Base-by-base conservation (phyloP, 345 rosid genomes). In the Salix exigua region DNA sequence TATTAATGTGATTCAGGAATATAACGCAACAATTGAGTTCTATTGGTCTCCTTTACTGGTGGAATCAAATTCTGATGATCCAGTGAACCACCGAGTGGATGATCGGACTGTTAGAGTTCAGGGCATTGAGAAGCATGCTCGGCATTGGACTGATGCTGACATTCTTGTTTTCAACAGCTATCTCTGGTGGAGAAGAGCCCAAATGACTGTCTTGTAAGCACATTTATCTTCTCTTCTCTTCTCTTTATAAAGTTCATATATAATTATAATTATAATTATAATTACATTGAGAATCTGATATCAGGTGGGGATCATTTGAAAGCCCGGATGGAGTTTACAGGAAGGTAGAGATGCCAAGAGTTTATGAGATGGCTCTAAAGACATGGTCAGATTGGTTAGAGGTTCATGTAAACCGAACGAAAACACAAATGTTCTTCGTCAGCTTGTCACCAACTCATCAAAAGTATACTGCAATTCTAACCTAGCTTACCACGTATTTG, bases 151-250 rank as follows among this genome's bases (percentile, higher is more conserved):
- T 18, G 71, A 77, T 33, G 75, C 81, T 0, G 81, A 81, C 46
- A 70, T 81, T 14, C 84, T 81, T 30, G 69, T 81, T 77, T 81
- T 81, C 44, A 77, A 73, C 65, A 62, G 38, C 48, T 81, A 77
- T 25, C 80, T 81, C 40, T 81, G 83, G 83, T 81, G 83, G 83
- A 69, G 83, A 68, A 77, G 83, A 58, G n/a, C 80, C 66, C 68
- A 77, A 73, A 81, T 81, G 83, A 81, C 63, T 10, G 83, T 74
- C 65, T 4, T 81, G 83, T 77, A 64, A 73, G 83, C 63, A 40
- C 17, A 17, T n/a, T 21, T 17, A 18, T 25, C 26, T 46, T 26
- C 11, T 30, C 46, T 26, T 35, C 30, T 28, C 30, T 28, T 4
- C 33, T 31, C 33, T 23, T 10, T 19, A 14, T 51, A 19, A 25